Conservation (phyloP, 495 filamentous ascomycete species). For the Echria macrotheca region DNA sequence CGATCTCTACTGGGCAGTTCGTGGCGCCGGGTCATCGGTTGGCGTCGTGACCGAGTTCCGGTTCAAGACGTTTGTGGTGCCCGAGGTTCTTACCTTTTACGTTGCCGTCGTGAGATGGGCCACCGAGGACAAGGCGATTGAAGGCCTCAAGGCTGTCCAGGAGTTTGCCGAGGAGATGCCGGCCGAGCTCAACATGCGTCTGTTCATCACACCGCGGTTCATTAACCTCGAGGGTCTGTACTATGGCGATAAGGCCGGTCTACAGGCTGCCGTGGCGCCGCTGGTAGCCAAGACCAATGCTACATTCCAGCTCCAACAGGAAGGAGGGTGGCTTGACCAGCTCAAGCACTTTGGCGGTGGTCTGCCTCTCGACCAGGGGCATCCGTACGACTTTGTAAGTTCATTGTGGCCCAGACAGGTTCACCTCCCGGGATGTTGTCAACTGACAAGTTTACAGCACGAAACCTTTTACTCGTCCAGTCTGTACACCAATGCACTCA, state of each 20-base stretch:
- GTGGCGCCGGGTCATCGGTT: constrained; percentile 39
- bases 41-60: constrained; percentile 40
- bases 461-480: constrained; percentile 41
- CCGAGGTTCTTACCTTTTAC: constrained; percentile 38
- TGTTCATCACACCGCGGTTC: constrained; percentile 35
- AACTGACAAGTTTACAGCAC: constrained; percentile 24
- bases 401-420: no score
- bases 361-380: constrained; percentile 33
- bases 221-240: constrained; percentile 40
- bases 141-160: constrained; percentile 33
- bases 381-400: constrained; percentile 23
- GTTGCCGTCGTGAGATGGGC: constrained; percentile 30
- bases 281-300: constrained; percentile 32
- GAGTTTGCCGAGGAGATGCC: constrained; percentile 39
- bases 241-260: constrained; percentile 33
- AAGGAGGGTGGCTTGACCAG: constrained; percentile 36
- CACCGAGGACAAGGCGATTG: constrained; percentile 18
- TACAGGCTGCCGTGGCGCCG: constrained; percentile 31
- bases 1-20: constrained; percentile 44
- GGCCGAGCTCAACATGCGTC: constrained; percentile 39
- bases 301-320: constrained; percentile 25
- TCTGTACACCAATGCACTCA: constrained; percentile 33
- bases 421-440: background rate
- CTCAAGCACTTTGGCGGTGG: constrained; percentile 38
- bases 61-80: constrained; percentile 39